These are phyloP conservation scores for Ensete ventricosum DNA, from an alignment of 176 grass and related monocot genomes.

Conservation along the genomic window DNA sequence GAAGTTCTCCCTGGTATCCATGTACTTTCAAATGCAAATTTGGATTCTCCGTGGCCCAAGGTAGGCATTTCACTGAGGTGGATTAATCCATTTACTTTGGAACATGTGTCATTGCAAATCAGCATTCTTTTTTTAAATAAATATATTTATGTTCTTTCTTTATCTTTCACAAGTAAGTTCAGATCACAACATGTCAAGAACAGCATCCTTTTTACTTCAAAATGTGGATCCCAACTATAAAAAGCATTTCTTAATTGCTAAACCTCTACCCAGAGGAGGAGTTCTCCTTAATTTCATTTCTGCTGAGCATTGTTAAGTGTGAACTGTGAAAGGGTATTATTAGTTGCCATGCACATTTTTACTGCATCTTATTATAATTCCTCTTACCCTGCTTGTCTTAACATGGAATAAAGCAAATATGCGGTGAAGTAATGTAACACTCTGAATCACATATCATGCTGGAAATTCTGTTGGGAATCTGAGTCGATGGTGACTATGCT, in stretches of 20 bases:
- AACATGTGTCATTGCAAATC: not conserved
- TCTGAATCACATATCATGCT: too few relatives aligned
- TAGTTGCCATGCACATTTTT: too few relatives aligned
- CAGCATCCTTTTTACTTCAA: not conserved
- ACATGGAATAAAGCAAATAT: too few relatives aligned
- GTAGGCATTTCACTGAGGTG: slow-evolving; percentile 16
- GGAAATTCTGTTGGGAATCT: too few relatives aligned
- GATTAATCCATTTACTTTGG: not conserved
- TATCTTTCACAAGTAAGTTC: not conserved
- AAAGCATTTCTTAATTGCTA: not conserved
- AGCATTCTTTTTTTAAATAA: slow-evolving; percentile 1
- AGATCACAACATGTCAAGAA: not conserved
- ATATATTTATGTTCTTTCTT: not conserved
- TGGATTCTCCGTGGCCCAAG: slow-evolving; percentile 88
- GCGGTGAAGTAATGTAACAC: too few relatives aligned
- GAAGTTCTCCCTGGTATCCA: slow-evolving; percentile 62
- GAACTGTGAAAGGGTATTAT: too few relatives aligned
- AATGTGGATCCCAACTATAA: not conserved
- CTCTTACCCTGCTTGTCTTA: too few relatives aligned
- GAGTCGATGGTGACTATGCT: too few relatives aligned
- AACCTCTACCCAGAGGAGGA: too few relatives aligned
- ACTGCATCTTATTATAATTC: too few relatives aligned
- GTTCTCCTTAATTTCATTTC: too few relatives aligned
- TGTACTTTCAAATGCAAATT: slow-evolving; percentile 75
- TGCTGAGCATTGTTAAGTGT: too few relatives aligned